Base-by-base conservation (phyloP, 2,329 filamentous ascomycete species). In the Ascosphaera pollenicola region DNA sequence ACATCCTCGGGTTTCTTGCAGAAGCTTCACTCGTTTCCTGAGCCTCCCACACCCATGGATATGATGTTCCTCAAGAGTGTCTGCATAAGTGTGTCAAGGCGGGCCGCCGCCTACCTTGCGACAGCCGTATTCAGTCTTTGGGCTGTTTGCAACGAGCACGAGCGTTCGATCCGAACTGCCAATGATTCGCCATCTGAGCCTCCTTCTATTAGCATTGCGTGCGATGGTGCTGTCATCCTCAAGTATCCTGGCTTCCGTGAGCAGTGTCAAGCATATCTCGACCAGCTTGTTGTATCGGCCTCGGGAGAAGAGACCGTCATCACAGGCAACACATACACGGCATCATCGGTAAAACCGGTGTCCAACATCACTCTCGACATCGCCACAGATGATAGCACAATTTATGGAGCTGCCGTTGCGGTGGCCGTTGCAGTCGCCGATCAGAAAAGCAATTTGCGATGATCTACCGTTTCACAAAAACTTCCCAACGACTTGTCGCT, bases 91-190 rank as follows among this genome's bases (percentile, higher is more conserved):
- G 68, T 76, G 24, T 70, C 70, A 2, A 63, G 59, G 39, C 67
- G 73, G 40, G 71, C 73, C 5, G 66, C 71, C 2, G 70, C 66
- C 2, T 75, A 73, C 46, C 61, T 76, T n/a, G 69, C 73, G 1
- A 68, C 68, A 1, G 69, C 69, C 2, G 68, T 76, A 19, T 70
- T 76, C 49, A 69, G 70, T 21, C 60, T 77, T 30, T 75, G 71
- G 67, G 58, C 56, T 10, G 53, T 75, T 11, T 62, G 66, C 41
- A 66, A 63, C 31, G 57, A 62, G 13, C 57, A 58, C 7, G 68
- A 73, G 45, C 61, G 49, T 39, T 47, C 54, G 8, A 38, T 44
- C 7, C 30, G 42, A 16, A 42, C 44, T 8, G 26, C 41, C 11
- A 37, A 30, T 15, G 38, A 41, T 8, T n/a, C n/a, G n/a, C n/a